phyloP scores from a whole-genome alignment of 352 stramenopile species.

The Globisporangium cederbergense region DNA sequence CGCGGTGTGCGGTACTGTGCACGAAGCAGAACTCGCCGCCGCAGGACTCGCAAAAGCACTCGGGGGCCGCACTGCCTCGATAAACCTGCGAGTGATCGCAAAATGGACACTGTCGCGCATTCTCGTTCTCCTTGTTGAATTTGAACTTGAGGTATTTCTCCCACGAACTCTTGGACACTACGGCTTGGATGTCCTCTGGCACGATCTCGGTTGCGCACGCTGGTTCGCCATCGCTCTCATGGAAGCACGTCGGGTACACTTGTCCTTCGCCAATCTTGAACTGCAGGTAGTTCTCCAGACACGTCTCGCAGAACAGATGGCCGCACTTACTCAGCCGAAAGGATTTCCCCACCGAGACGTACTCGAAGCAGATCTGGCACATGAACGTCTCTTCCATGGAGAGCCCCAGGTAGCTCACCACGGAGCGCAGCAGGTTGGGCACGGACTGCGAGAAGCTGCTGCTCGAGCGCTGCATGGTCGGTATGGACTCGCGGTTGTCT shows the following conservation, averaged over 20 bases:
- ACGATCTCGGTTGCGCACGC: conserved; percentile 41
- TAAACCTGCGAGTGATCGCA: conserved; percentile 59
- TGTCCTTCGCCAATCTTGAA: conserved; percentile 70
- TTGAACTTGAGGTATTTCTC: conserved; percentile 82
- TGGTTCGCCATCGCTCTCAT: conserved; percentile 25
- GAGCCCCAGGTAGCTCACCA: conserved; percentile 49
- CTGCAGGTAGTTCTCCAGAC: conserved; percentile 59
- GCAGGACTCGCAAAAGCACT: conserved; percentile 42
- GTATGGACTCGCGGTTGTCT: conserved; percentile 10
- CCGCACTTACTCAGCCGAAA: conserved; percentile 43
- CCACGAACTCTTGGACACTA: conserved; percentile 51
- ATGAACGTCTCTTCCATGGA: conserved; percentile 69
- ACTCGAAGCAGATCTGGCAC: conserved; percentile 80
- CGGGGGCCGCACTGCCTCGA: conserved; percentile 32
- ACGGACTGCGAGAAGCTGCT: conserved; percentile 25
- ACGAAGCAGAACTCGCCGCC: conserved; percentile 79
- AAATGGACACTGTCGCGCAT: conserved; percentile 56
- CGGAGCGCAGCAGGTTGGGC: conserved; percentile 45
- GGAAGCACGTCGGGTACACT: conserved; percentile 75
- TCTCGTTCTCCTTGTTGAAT: conserved; percentile 76
- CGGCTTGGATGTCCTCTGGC: conserved; percentile 38
- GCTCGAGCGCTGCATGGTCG: conserved; percentile 12
- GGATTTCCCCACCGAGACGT: conserved; percentile 31
- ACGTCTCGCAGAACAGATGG: conserved; percentile 60
- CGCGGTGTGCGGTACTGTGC: conserved; percentile 82